Conservation (phyloP, 805 yeast species). For the Diddensiella transvaalensis region DNA sequence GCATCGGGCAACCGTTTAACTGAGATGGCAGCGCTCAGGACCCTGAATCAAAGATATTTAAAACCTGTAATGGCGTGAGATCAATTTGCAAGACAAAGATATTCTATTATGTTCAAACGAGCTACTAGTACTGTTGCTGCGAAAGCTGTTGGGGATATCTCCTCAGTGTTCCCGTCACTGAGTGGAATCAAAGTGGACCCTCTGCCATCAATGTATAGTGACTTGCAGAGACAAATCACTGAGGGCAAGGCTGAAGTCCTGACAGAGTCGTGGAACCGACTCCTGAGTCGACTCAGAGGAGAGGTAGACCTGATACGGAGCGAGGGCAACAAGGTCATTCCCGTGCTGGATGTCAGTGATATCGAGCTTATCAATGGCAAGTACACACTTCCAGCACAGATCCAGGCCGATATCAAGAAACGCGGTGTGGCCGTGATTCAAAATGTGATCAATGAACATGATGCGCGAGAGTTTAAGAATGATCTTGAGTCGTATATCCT, state of each 20-base stretch:
- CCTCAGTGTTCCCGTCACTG: slow-evolving; percentile 21
- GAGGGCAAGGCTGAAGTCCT: neutral
- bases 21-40: neutral
- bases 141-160: slow-evolving; percentile 17
- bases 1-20: neutral
- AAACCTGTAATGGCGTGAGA: too few species aligned
- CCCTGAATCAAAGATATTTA: too few species aligned
- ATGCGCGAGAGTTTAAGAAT: slow-evolving; percentile 27
- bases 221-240: neutral
- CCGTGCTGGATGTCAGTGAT: slow-evolving; percentile 11
- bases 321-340: slow-evolving; percentile 2
- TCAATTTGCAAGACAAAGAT: neutral
- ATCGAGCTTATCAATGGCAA: slow-evolving; percentile 6
- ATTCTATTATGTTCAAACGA: neutral
- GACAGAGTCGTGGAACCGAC: slow-evolving; percentile 8
- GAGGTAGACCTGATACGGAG: neutral
- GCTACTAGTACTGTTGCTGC: neutral
- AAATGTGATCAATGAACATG: slow-evolving; percentile 31
- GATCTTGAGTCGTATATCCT: slow-evolving; percentile 29
- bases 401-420: slow-evolving; percentile 15
- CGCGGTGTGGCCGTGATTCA: slow-evolving; percentile 36
- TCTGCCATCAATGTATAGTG: slow-evolving; percentile 10
- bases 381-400: slow-evolving; percentile 5
- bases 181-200: slow-evolving; percentile 14
- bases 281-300: neutral